Base-by-base conservation (phyloP, 2,329 filamentous ascomycete species). In the Xylaria sp. region DNA sequence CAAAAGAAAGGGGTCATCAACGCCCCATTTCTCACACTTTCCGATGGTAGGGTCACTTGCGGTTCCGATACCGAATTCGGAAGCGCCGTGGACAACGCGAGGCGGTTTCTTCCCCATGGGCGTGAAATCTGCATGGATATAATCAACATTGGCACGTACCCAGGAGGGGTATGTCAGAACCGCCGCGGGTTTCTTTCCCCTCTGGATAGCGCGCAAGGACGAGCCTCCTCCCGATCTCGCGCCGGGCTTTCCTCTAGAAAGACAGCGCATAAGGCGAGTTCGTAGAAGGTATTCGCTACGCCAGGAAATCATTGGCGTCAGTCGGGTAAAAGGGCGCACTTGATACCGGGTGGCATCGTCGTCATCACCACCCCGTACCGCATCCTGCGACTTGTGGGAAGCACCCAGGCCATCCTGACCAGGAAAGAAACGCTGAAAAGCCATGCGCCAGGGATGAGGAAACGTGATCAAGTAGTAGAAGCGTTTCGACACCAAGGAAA, bases 271-370 rank as follows among this genome's bases (percentile, higher is more conserved):
- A 55, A 97, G 82, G 52, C 91, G 84, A 1, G 92, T 97, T 52
- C 94, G 84, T 59, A 96, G 77, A 52, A 97, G 88, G 70, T 97
- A 99, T 74, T 99, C 94, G 74, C 91, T 97, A 67, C 93, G 85
- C 93, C 94, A 97, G 7, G 92, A 94, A n/a, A 92, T 89, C 62
- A 92, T 76, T 2, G 86, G 81, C 8, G 90, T 95, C 57, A 99
- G 80, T 49, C 92, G 86, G 13, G 90, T 85, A 70, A 97, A 99
- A 65, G 85, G 83, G 50, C 92, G 89, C 67, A 84, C 83, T 70
- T 94, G 89, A 0, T 89, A 88, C 34, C 84, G 83, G 50, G 92
- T 77, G 57, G 73, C 74, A 68, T 84, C 85, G 57, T 76, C 74
- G 51, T 75, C 73, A 42, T 83, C 76, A 23, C 78, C 74, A 19